phyloP scores from a whole-genome alignment of 192 early-diverging fungal species.

The Coemansia sp. region DNA sequence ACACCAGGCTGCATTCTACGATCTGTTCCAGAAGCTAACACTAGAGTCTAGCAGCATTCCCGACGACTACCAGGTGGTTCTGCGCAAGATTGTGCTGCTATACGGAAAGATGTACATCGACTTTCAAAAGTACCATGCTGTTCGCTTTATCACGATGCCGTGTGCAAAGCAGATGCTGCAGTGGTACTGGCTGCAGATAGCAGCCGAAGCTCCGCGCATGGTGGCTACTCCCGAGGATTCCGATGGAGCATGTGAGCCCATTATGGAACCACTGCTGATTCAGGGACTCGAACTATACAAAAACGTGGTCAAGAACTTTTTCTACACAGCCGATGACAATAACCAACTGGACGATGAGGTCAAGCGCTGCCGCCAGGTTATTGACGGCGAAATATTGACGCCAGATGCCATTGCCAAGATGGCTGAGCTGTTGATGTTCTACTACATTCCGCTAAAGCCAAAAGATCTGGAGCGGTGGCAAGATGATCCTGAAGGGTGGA shows the following conservation, averaged over 20 bases:
- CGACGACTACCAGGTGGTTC: constrained; percentile 6
- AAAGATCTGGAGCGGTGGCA: constrained; percentile 79
- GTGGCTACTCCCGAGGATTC: constrained; percentile 1
- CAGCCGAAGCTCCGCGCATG: constrained; percentile 25
- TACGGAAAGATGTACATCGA: constrained; percentile 82
- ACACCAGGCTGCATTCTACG: constrained; percentile 45
- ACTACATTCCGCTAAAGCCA: constrained; percentile 69
- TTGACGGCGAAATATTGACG: constrained; percentile 68
- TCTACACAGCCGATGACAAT: constrained; percentile 27
- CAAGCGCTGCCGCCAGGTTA: constrained; percentile 54
- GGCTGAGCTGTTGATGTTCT: constrained; percentile 70
- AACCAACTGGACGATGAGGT: constrained; percentile 50
- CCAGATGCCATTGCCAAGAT: constrained; percentile 64
- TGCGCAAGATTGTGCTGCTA: constrained; percentile 59
- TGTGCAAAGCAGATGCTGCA: constrained; percentile 61
- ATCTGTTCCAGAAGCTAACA: constrained; percentile 17
- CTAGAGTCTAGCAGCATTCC: constrained; percentile 5
- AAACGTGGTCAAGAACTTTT: constrained; percentile 44
- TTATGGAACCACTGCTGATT: constrained; percentile 65
- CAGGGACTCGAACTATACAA: constrained; percentile 66
- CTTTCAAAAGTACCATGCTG: constrained; percentile 64
- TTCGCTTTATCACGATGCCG: constrained; percentile 65
- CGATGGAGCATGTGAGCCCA: constrained; percentile 14
- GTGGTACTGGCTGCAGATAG: constrained; percentile 73
- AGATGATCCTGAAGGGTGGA: constrained; percentile 82